phyloP scores from a whole-genome alignment of 2,329 filamentous ascomycete genomes.

The Ascomycota sp. region DNA sequence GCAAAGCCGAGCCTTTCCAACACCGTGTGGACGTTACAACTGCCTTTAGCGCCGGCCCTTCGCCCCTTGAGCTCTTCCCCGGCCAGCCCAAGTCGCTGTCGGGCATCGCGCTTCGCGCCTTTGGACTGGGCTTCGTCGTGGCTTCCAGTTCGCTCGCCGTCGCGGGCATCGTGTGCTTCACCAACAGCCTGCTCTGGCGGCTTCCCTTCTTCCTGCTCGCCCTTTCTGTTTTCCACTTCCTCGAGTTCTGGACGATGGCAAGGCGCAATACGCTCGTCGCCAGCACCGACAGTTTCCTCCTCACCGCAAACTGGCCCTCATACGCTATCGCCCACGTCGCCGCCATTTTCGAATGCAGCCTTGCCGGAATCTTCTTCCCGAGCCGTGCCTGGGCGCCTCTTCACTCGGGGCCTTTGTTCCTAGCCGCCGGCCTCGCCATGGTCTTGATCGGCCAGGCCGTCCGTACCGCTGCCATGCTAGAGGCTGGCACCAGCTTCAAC shows the following conservation, averaged over 20 bases:
- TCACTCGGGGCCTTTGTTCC: constrained; percentile 17
- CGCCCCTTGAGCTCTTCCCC: constrained; percentile 14
- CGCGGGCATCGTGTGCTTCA: constrained; percentile 12
- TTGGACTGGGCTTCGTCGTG: constrained; percentile 26
- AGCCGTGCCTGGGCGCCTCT: constrained; percentile 22
- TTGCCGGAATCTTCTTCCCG: constrained; percentile 35
- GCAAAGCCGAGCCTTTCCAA: no score
- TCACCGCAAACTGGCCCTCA: constrained; percentile 61
- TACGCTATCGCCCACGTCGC: constrained; percentile 66
- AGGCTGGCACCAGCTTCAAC: constrained; percentile 81
- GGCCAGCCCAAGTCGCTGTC: constrained; percentile 32
- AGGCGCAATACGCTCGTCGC: constrained; percentile 57
- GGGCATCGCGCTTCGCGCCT: constrained; percentile 35
- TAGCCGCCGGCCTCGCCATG: constrained; percentile 37
- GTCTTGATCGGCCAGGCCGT: constrained; percentile 50
- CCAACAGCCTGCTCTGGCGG: constrained; percentile 32
- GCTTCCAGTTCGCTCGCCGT: constrained; percentile 14
- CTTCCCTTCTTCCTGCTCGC: constrained; percentile 42
- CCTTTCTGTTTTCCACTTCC: constrained; percentile 72
- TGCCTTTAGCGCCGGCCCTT: not conserved
- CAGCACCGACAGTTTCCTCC: constrained; percentile 53
- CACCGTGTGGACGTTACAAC: no score
- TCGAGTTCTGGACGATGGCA: constrained; percentile 86
- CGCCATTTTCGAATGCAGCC: constrained; percentile 49
- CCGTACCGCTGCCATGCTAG: constrained; percentile 65